A percentile compares a stretch with the other conserved stretches of the same genome.
Evolutionary conservation across 2,329 filamentous ascomycete genomes (phyloP).

Genomic region (Talaromyces rugulosus): DNA sequence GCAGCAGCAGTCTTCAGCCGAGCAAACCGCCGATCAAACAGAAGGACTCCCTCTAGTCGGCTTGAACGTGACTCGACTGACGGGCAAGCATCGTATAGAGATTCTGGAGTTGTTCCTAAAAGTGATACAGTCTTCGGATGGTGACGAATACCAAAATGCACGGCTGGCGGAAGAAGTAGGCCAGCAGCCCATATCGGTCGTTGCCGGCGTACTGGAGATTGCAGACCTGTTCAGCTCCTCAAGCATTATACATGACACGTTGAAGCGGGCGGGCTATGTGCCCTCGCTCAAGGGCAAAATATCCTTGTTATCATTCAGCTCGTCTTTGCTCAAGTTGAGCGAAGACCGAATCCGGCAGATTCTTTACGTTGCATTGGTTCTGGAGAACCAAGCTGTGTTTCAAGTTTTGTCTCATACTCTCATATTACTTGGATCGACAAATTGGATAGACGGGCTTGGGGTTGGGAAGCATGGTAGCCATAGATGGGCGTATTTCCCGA

Average conservation of each 20-base stretch:
- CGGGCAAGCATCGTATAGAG: slow-evolving; percentile 25
- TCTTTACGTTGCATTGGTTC: slow-evolving; percentile 32
- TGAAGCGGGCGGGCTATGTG: slow-evolving; percentile 24
- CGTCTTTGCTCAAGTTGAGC: slow-evolving; percentile 25
- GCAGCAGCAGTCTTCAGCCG: background rate
- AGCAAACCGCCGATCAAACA: background rate
- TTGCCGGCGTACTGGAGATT: slow-evolving; percentile 30
- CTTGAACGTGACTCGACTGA: slow-evolving; percentile 23
- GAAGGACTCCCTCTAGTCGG: slow-evolving; percentile 23
- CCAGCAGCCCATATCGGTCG: slow-evolving; percentile 24
- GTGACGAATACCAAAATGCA: slow-evolving; percentile 14
- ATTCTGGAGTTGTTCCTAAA: slow-evolving; percentile 31
- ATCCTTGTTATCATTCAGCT: slow-evolving; percentile 21
- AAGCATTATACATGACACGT: slow-evolving; percentile 17
- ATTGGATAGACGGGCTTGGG: slow-evolving; percentile 26
- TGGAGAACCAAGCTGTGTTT: slow-evolving; percentile 25
- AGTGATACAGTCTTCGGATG: slow-evolving; percentile 23
- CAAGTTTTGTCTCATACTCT: slow-evolving; percentile 31
- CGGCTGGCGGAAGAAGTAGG: slow-evolving; percentile 24
- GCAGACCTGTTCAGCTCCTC: slow-evolving; percentile 33
- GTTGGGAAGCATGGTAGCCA: slow-evolving; percentile 20
- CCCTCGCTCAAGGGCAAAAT: slow-evolving; percentile 26
- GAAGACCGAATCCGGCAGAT: slow-evolving; percentile 38
- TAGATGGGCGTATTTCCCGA: slow-evolving; percentile 34
- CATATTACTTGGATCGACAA: slow-evolving; percentile 33